These are phyloP conservation scores for Tolypocladium tropicale DNA, from an alignment of 2,329 filamentous ascomycete species.

Conservation along the genomic window DNA sequence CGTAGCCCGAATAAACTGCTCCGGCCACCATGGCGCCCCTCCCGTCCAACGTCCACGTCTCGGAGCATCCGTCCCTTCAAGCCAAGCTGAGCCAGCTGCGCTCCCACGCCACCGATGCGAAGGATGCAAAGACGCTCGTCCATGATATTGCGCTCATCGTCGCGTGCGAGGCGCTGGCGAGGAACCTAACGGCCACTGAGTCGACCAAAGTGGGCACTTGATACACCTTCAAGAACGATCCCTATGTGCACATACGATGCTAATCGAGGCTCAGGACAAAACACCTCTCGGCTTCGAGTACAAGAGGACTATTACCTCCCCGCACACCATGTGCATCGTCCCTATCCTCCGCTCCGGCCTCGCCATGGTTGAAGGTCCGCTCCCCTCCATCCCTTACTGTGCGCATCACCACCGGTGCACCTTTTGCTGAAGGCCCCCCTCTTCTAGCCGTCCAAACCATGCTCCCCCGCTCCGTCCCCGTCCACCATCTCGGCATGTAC, in stretches of 20 bases:
- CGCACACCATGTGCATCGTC: slow-evolving; percentile 65
- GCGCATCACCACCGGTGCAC: no score
- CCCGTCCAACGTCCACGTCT: slow-evolving; percentile 63
- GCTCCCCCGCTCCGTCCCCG: slow-evolving; percentile 67
- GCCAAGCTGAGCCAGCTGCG: slow-evolving; percentile 88
- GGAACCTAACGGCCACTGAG: slow-evolving; percentile 44
- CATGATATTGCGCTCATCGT: slow-evolving; percentile 81
- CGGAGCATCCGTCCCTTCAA: slow-evolving; percentile 72
- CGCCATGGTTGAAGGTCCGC: slow-evolving; percentile 74
- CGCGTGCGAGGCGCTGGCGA: slow-evolving; percentile 68
- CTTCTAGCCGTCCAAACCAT: slow-evolving; percentile 67
- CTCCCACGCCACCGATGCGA: slow-evolving; percentile 56
- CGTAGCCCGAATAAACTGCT: neutral
- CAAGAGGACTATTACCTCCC: slow-evolving; percentile 51
- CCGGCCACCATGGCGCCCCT: slow-evolving; percentile 25
- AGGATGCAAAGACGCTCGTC: slow-evolving; percentile 71
- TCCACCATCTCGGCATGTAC: slow-evolving; percentile 93
- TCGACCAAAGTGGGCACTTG: slow-evolving; percentile 50
- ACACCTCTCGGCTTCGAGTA: slow-evolving; percentile 75
- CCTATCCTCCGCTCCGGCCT: slow-evolving; percentile 89
- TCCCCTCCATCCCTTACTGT: neutral
- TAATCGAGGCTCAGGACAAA: slow-evolving; percentile 43
- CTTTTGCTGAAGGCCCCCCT: neutral
- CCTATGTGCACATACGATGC: neutral
- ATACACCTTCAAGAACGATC: neutral